Evolutionary conservation across 1,139 yeast genomes (phyloP), one percentile per base, ranked within the genome.

Genomic region (Hansenula anomala): DNA sequence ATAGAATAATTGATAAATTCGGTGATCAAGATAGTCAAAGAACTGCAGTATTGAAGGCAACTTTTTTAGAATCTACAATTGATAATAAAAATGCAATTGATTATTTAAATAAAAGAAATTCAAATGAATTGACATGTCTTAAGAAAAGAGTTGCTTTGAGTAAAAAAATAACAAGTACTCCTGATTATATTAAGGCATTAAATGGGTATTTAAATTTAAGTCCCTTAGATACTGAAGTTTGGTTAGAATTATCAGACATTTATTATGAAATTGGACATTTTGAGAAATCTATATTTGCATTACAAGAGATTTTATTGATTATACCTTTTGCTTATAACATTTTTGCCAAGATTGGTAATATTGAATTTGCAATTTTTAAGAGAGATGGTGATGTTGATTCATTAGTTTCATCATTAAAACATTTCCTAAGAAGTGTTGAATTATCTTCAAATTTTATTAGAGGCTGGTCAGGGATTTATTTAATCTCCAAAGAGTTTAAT

Each of bases 381-480:
- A 43, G 44, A 33, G 36, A 33, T 25, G 43, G 38, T 14, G 38
- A 40, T 20, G 36, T 30, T 13, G 40, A 40, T 18, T 28, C 31
- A 17, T 33, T 52, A 18, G 29, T 37, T 13, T 33, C 38, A 6
- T 36, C 48, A 3, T 58, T 82, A 33, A 71, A 80, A 52, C 72
- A 78, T 52, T 84, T 76, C 50, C 64, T 82, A 40, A 71, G 94
- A 45, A 64, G 89, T 12, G 78, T 86, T 13, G 97, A 90, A 61
- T 66, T 90, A 34, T 81, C 87, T 49, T 85, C 83, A 31, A 67
- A 69, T 32, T 83, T 77, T 57, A 61, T 75, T 15, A 72, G 86
- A 46, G 84, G 87, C 18, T 89, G 96, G 96, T 64, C 79, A 40
- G 95, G 95, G 0, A 65, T 88, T 4, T 69, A 68, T 36, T 58